Conservation (phyloP, 306 rosid genomes). For the Medicago truncatula region DNA sequence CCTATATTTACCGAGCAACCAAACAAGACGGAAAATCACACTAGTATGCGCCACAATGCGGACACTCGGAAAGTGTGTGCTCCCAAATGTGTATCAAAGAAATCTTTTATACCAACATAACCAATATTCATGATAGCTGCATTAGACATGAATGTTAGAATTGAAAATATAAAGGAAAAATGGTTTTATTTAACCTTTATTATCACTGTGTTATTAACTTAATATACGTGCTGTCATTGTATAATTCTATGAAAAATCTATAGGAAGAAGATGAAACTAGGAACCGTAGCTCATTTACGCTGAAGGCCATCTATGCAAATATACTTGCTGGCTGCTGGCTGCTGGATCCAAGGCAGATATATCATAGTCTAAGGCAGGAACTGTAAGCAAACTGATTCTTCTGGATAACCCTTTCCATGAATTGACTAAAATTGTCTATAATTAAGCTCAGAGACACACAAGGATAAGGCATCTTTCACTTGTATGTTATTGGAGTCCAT, state of each 20-base stretch:
- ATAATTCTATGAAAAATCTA: conserved; percentile 26
- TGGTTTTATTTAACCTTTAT: not conserved
- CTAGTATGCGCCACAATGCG: not conserved
- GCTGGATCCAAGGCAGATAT: conserved; percentile 37
- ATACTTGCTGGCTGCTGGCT: conserved; percentile 35
- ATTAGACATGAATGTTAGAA: not conserved
- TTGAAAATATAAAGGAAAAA: conserved; percentile 9
- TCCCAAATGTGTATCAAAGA: not conserved
- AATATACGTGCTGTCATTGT: conserved; percentile 15
- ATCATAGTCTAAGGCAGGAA: conserved; percentile 23
- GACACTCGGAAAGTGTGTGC: too few relatives aligned
- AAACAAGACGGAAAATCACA: not conserved
- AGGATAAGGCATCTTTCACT: conserved; percentile 74
- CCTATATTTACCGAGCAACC: not conserved
- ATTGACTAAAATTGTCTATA: conserved; percentile 49
- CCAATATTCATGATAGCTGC: not conserved
- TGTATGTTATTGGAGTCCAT: conserved; percentile 76
- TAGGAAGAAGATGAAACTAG: conserved; percentile 17
- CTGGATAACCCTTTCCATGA: conserved; percentile 33
- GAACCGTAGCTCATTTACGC: conserved; percentile 24
- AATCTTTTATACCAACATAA: not conserved
- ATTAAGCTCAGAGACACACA: conserved; percentile 76
- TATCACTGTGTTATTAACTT: not conserved
- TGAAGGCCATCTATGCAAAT: conserved; percentile 26
- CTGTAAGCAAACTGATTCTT: conserved; percentile 28